Conservation (phyloP, 495 filamentous ascomycete species). For the Neurospora intermedia region DNA sequence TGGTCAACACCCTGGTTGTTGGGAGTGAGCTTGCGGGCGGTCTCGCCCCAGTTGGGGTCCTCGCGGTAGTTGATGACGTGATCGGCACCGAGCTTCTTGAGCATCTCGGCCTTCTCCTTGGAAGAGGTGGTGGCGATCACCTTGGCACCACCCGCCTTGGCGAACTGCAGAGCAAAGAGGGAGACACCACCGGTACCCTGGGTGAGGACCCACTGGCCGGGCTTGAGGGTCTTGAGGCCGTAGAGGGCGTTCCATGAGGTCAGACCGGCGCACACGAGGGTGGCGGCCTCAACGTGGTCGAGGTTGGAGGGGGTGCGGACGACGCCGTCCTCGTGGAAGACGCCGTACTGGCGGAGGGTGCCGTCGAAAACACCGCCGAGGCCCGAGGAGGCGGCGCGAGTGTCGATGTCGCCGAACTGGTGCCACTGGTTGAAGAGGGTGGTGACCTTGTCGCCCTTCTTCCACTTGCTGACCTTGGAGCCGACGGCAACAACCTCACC, state of each 20-base stretch:
- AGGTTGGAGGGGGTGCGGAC: conserved; percentile 56
- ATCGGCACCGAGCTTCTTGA: conserved; percentile 67
- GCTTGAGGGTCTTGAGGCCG: conserved; percentile 53
- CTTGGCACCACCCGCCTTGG: conserved; percentile 68
- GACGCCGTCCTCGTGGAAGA: conserved; percentile 59
- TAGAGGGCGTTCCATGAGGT: conserved; percentile 81
- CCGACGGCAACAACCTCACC: conserved; percentile 63
- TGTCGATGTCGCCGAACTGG: conserved; percentile 46
- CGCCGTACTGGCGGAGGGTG: conserved; percentile 58
- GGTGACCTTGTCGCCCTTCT: conserved; percentile 59
- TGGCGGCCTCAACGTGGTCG: conserved; percentile 50
- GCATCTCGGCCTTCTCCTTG: conserved; percentile 48
- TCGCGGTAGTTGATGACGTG: conserved; percentile 70
- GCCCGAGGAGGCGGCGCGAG: conserved; percentile 36
- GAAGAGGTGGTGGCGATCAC: conserved; percentile 77
- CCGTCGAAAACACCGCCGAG: conserved; percentile 65
- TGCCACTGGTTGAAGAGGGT: conserved; percentile 77
- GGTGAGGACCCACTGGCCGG: conserved; percentile 61
- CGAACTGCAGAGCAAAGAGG: conserved; percentile 69
- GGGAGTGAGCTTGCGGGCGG: conserved; percentile 55
- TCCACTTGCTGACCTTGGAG: conserved; percentile 53
- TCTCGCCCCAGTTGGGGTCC: conserved; percentile 62
- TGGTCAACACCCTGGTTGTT: conserved; percentile 54
- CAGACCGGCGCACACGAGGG: conserved; percentile 61
- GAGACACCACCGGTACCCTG: conserved; percentile 79